These are phyloP conservation scores for Fusarium sp. DNA, from an alignment of 2,329 filamentous ascomycete genomes.

Conservation along the genomic window DNA sequence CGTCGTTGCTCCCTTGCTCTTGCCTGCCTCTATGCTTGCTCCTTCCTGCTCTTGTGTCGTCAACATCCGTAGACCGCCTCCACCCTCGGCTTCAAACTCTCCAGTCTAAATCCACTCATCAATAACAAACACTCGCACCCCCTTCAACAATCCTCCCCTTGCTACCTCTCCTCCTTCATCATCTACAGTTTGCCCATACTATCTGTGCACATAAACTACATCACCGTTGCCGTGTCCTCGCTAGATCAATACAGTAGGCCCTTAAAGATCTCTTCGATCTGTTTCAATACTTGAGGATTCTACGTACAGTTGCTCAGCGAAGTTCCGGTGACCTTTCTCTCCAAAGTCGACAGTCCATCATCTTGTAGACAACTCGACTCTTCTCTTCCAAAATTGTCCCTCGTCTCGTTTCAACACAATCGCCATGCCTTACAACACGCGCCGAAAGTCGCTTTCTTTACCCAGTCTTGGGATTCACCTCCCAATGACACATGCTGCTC, in stretches of 20 bases:
- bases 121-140: slow-evolving; percentile 43
- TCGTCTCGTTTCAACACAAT: slow-evolving; percentile 23
- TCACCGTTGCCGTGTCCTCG: slow-evolving; percentile 19
- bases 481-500: slow-evolving; percentile 73
- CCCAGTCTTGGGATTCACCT: slow-evolving; percentile 93
- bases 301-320: slow-evolving; percentile 34
- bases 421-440: slow-evolving; percentile 92
- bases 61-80: slow-evolving; percentile 48
- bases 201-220: slow-evolving; percentile 24
- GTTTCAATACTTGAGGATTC: slow-evolving; percentile 30
- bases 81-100: slow-evolving; percentile 38
- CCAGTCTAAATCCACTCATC: slow-evolving; percentile 33
- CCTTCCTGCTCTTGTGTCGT: slow-evolving; percentile 36
- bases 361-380: slow-evolving; percentile 31
- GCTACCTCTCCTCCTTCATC: slow-evolving; percentile 26
- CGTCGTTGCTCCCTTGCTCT: slow-evolving; percentile 41
- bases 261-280: slow-evolving; percentile 35
- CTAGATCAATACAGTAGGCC: slow-evolving; percentile 34
- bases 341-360: slow-evolving; percentile 33
- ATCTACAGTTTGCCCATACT: not conserved
- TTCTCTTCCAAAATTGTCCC: slow-evolving; percentile 8
- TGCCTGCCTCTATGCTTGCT: slow-evolving; percentile 12
- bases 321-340: slow-evolving; percentile 28
- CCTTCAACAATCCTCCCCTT: slow-evolving; percentile 34
- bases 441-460: slow-evolving; percentile 93